Base-by-base conservation (phyloP, 208 protist genomes). In the Endotrypanum monterogeii region DNA sequence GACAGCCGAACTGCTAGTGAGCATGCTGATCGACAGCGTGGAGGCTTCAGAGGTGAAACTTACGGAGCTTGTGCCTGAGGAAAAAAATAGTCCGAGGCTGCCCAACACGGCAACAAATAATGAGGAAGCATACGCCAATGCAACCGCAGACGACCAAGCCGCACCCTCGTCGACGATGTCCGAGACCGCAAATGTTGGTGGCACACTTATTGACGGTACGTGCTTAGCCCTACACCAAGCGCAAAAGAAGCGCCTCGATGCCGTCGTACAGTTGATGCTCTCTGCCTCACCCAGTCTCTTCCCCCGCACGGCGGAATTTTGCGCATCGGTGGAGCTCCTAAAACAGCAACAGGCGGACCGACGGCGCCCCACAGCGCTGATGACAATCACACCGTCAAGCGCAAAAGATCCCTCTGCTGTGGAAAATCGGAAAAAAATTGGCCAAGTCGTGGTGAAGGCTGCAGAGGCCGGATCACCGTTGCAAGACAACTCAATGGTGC, bases 161-260 rank as follows among this genome's bases (percentile, higher is more conserved):
- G 41, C 30, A 0, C n/a, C 41, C 3, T 55, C 39, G 41, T 18
- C 69, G 57, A 3, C 52, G 16, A n/a, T 51, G n/a, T n/a, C 51
- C 1, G 14, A n/a, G 51, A 4, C 4, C 28, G 56, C 60, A 7
- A 51, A 58, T 35, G 78, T 84, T 28, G 88, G 87, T 7, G 90
- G 90, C 25, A 78, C 87, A 16, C 73, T 93, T 9, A 82, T 95
- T 58, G 87, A 91, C 18, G 88, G 87, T 0, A 93, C 87, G 23
- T 93, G 87, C 79, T 65, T 89, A 71, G 90, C 85, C 1, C 65
- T 93, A 35, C 71, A 86, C 51, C 81, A 87, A 61, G 89, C 88
- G 25, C 76, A 85, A 32, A 84, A 71, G 46, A 84, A 83, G 67
- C 77, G 78, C 1, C 76, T 95, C 30, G 76, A 90, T 66, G 83